These are phyloP conservation scores for Sporothrix luriei DNA, from an alignment of 2,329 filamentous ascomycete genomes.

Conservation along the genomic window DNA sequence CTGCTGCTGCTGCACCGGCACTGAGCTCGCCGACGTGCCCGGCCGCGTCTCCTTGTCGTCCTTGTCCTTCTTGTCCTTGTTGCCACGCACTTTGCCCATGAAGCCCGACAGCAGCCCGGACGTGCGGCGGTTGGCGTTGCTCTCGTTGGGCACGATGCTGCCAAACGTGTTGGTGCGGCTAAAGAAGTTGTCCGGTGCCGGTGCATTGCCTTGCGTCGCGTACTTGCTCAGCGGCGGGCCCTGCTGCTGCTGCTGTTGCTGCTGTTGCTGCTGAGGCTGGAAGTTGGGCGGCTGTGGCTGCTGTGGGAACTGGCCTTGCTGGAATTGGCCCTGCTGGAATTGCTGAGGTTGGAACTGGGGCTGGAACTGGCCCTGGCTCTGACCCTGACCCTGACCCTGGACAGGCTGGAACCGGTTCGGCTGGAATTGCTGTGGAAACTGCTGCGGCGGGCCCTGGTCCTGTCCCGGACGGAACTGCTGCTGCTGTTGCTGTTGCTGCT, in stretches of 20 bases:
- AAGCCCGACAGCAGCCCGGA: conserved; percentile 31
- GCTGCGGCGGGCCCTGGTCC: neutral
- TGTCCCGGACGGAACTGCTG: neutral
- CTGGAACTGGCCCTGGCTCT: conserved; percentile 18
- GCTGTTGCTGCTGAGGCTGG: conserved; percentile 28
- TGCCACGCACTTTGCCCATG: conserved; percentile 32
- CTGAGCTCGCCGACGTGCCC: neutral
- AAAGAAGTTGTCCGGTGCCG: conserved; percentile 8
- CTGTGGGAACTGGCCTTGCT: conserved; percentile 7
- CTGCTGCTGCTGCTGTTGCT: conserved; percentile 27
- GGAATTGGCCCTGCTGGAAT: conserved; percentile 25
- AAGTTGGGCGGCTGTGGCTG: conserved; percentile 7
- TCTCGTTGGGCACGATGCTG: conserved; percentile 23
- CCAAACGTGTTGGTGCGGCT: conserved; percentile 31
- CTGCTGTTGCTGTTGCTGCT: neutral
- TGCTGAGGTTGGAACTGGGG: conserved; percentile 13
- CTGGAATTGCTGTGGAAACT: conserved; percentile 4
- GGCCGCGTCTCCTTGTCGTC: neutral
- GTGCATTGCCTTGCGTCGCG: neutral
- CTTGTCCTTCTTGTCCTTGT: conserved; percentile 14
- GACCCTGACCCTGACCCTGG: conserved; percentile 17
- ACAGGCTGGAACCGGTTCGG: conserved; percentile 4
- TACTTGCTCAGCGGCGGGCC: conserved; percentile 5
- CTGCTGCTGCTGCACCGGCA: neutral
- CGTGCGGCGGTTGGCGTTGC: conserved; percentile 16